A percentile compares a stretch with the other conserved stretches of the same genome.
These are phyloP conservation scores for Achaetomiella virescens DNA, from an alignment of 495 filamentous ascomycete species.

Conservation along the genomic window DNA sequence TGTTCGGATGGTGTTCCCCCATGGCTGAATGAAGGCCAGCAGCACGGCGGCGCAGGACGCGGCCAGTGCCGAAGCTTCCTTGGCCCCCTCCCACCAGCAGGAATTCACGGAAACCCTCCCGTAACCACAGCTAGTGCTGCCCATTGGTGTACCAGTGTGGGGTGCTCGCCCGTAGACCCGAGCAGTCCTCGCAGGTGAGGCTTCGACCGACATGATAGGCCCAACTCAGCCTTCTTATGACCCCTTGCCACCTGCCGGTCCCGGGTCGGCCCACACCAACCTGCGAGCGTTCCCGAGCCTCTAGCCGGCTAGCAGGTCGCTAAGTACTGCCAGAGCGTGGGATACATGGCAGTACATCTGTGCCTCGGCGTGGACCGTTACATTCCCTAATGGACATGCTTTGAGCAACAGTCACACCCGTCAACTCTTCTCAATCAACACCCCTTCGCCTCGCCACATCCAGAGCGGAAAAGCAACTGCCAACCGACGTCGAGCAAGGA, in stretches of 20 bases:
- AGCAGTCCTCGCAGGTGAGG: not conserved
- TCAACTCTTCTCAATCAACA: not conserved
- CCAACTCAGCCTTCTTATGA: not conserved
- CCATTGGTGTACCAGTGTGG: slow-evolving; percentile 5
- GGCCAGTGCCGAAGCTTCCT: not conserved
- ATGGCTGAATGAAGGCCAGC: slow-evolving; percentile 3
- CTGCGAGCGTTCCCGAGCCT: not conserved
- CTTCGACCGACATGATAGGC: slow-evolving; percentile 3
- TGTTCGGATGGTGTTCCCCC: not conserved
- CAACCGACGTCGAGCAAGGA: slow-evolving; percentile 4
- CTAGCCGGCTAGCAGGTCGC: not conserved
- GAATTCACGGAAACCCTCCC: not conserved
- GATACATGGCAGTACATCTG: slow-evolving; percentile 6
- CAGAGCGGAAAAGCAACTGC: not conserved
- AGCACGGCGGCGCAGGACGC: not conserved
- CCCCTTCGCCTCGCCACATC: slow-evolving; percentile 4
- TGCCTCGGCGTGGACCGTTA: not conserved
- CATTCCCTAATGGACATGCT: slow-evolving; percentile 1
- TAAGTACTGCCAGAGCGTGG: slow-evolving; percentile 2
- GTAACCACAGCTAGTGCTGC: not conserved
- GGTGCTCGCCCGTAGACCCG: not conserved
- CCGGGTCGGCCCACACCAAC: slow-evolving; percentile 11
- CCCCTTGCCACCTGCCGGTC: slow-evolving; percentile 7
- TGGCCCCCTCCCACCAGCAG: not conserved
- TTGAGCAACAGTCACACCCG: slow-evolving; percentile 5